phyloP scores from a whole-genome alignment of 2,329 filamentous ascomycete species.

The Dendryphion nanum region DNA sequence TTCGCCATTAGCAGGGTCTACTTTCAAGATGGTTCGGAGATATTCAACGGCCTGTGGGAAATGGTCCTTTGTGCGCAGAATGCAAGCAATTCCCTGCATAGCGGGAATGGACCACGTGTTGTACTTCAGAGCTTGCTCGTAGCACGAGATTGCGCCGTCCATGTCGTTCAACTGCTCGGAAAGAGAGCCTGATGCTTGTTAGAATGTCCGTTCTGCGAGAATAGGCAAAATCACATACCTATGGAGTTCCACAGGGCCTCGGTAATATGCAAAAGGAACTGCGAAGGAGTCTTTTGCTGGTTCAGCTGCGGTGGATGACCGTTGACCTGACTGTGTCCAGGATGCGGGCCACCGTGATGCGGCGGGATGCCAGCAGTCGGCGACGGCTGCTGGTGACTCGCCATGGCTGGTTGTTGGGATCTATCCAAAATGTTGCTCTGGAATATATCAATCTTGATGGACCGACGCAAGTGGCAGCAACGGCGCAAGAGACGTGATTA shows the following conservation, averaged over 20 bases:
- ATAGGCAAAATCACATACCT: constrained; percentile 57
- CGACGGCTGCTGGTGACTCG: constrained; percentile 72
- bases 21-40: constrained; percentile 82
- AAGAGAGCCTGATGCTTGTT: constrained; percentile 63
- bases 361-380: constrained; percentile 71
- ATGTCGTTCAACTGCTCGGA: constrained; percentile 84
- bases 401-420: constrained; percentile 51
- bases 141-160: constrained; percentile 85
- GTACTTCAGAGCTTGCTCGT: constrained; percentile 83
- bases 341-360: constrained; percentile 66
- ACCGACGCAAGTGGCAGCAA: neutral
- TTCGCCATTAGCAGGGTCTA: constrained; percentile 87
- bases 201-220: constrained; percentile 16
- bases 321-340: constrained; percentile 57
- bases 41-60: constrained; percentile 94
- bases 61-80: constrained; percentile 86
- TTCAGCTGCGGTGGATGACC: constrained; percentile 55
- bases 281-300: constrained; percentile 64
- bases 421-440: neutral
- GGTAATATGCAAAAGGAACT: constrained; percentile 75
- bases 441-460: neutral
- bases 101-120: constrained; percentile 87
- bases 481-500: neutral
- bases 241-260: constrained; percentile 91
- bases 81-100: constrained; percentile 91